Percentiles rank a stretch among this genome's conserved stretches.
Evolutionary conservation across 2,329 filamentous ascomycete genomes (phyloP).

Genomic region (Verticillium klebahnii): DNA sequence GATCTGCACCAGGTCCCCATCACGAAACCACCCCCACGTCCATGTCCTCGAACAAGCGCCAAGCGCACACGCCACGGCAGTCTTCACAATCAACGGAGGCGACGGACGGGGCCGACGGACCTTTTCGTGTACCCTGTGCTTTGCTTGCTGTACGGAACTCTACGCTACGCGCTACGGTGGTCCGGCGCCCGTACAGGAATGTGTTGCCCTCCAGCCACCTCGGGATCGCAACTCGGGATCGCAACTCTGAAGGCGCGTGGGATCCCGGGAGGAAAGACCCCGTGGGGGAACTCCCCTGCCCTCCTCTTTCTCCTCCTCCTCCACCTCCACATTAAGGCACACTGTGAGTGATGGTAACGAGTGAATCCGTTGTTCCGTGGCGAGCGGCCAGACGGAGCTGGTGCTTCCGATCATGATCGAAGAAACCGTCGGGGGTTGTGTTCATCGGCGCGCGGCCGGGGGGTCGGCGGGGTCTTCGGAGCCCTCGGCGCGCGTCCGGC

Average conservation of each 20-base stretch:
- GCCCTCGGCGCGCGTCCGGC: not conserved
- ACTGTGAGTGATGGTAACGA: not conserved
- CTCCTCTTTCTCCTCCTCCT: not conserved
- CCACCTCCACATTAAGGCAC: not conserved
- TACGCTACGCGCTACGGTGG: not conserved
- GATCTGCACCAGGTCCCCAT: not conserved
- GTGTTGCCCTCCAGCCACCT: not conserved
- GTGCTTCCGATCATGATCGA: not conserved
- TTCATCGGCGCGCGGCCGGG: not conserved
- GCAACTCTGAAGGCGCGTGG: not conserved
- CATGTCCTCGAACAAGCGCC: not conserved
- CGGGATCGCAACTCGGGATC: not conserved
- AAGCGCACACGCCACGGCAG: not conserved
- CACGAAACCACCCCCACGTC: not conserved
- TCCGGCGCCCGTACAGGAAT: not conserved
- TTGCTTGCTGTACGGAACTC: not conserved
- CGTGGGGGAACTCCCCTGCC: not conserved
- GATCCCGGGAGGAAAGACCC: not conserved
- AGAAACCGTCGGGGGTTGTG: not conserved
- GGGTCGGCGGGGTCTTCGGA: not conserved
- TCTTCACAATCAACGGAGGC: not conserved
- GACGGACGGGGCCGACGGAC: not conserved
- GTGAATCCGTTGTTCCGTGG: not conserved
- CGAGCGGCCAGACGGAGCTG: not conserved
- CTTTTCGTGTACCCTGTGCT: not conserved